These are phyloP conservation scores for Wilcoxina mikolae DNA, from an alignment of 495 filamentous ascomycete species.

Conservation along the genomic window DNA sequence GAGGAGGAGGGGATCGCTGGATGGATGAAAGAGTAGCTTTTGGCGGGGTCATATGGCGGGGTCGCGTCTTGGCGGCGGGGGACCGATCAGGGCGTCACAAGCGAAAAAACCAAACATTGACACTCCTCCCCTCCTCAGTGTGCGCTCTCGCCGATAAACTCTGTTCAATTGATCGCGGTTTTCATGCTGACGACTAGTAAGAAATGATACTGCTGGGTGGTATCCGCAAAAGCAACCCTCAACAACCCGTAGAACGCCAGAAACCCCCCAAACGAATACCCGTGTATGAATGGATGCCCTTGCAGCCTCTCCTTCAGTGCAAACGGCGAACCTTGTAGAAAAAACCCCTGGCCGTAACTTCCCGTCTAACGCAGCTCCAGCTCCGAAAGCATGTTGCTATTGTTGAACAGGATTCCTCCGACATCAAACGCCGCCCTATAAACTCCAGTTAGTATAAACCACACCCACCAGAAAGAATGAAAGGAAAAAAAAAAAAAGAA, in stretches of 20 bases:
- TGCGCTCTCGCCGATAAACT: too few relatives aligned
- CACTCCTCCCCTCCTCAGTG: background rate
- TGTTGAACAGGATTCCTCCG: constrained; percentile 24
- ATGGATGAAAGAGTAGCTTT: background rate
- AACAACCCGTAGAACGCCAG: background rate
- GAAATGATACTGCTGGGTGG: too few relatives aligned
- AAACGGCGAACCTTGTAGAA: too few relatives aligned
- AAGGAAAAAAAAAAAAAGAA: background rate
- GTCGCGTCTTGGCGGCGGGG: constrained; percentile 5
- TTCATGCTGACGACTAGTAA: too few relatives aligned
- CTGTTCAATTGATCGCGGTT: too few relatives aligned
- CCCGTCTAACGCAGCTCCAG: constrained; percentile 18
- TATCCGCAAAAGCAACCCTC: too few relatives aligned
- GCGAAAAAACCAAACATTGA: background rate
- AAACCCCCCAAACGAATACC: background rate
- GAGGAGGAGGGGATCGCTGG: background rate
- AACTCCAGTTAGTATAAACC: background rate
- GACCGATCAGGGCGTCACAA: background rate
- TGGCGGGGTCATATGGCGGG: background rate
- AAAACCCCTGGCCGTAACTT: too few relatives aligned
- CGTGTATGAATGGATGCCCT: background rate
- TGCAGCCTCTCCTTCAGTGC: background rate
- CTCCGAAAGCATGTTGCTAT: constrained; percentile 20
- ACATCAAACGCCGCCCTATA: constrained; percentile 14
- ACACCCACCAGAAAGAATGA: background rate